Conservation (phyloP, 208 protist species). For the Wallacemonas rigidus region DNA sequence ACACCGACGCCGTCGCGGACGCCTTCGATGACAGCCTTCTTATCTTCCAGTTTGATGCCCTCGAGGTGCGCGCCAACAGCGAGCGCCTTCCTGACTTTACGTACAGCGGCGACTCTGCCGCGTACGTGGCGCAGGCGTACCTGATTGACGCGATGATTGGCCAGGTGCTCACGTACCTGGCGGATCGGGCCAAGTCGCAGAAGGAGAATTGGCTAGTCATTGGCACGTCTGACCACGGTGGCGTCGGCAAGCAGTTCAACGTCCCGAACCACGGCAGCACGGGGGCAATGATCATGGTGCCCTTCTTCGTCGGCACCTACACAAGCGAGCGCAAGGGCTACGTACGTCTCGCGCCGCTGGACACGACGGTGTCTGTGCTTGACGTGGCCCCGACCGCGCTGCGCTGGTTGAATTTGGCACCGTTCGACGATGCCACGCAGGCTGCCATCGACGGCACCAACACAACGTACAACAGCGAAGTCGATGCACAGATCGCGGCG, state of each 20-base stretch:
- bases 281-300: constrained; percentile 39
- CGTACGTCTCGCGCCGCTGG: constrained; percentile 38
- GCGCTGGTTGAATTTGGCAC: constrained; percentile 67
- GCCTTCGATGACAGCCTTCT: constrained; percentile 54
- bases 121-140: constrained; percentile 70
- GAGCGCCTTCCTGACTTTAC: constrained; percentile 45
- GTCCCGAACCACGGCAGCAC: constrained; percentile 17
- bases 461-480: constrained; percentile 27
- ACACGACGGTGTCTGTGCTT: constrained; percentile 52
- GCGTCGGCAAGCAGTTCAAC: constrained; percentile 46
- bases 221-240: constrained; percentile 68
- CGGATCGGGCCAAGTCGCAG: constrained; percentile 45
- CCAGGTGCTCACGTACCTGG: constrained; percentile 61
- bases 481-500: constrained; percentile 28
- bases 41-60: constrained; percentile 71
- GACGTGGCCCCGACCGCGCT: constrained; percentile 77
- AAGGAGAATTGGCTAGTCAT: constrained; percentile 86
- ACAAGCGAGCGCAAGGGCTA: constrained; percentile 46
- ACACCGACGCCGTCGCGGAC: constrained; percentile 40
- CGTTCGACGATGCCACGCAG: constrained; percentile 56
- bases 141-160: constrained; percentile 70
- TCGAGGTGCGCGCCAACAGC: constrained; percentile 58
- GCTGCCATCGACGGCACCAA: constrained; percentile 33
- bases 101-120: constrained; percentile 44
- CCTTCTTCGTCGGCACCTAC: constrained; percentile 70